Evolutionary conservation across 2,329 filamentous ascomycete species (phyloP), one percentile per base, ranked within the genome.

Genomic region (Chrysoporthe cubensis): DNA sequence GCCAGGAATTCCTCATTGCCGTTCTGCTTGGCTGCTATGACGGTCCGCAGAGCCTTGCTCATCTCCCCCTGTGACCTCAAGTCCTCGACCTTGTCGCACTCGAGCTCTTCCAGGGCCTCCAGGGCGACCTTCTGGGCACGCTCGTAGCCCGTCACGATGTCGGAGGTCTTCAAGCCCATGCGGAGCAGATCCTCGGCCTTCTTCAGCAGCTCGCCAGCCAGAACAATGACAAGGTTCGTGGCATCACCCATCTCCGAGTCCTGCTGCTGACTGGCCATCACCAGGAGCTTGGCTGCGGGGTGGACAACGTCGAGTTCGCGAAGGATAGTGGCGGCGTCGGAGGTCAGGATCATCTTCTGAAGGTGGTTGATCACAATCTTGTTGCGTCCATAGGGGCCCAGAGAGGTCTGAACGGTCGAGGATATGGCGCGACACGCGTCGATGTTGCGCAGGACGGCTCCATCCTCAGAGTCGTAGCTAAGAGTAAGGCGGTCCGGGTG

Each of bases 291-390:
- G 63, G 96, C 96, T 67, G 96, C 96, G 71, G 96, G 96, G 84
- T 99, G 96, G 66, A 99, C 94, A 71, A 99, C 96, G 77, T 99
- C 96, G 80, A 99, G 89, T 84, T 99, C 96, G 77, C 94, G 91
- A 74, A 99, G 87, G 78, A 99, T 99, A 56, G 96, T 98, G 73
- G 96, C 96, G 72, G 96, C 96, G 78, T 99, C 96, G 70, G 94
- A 98, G 74, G 96, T 99, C 72, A 99, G 86, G 75, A 97, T 97
- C 96, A 99, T 97, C 87, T 99, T 99, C 81, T 97, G 93, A 71
- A 99, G 87, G 83, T 99, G 96, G 86, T 99, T 99, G 86, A 99
- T 98, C 83, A 99, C 93, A 78, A 99, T 94, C 85, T 99, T 99
- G 87, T 99, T 99, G 81, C 96, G 92, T 77, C 96, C 96, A 82